Conservation (phyloP, 108 stramenopile species). For the Nitzschia putrida region DNA sequence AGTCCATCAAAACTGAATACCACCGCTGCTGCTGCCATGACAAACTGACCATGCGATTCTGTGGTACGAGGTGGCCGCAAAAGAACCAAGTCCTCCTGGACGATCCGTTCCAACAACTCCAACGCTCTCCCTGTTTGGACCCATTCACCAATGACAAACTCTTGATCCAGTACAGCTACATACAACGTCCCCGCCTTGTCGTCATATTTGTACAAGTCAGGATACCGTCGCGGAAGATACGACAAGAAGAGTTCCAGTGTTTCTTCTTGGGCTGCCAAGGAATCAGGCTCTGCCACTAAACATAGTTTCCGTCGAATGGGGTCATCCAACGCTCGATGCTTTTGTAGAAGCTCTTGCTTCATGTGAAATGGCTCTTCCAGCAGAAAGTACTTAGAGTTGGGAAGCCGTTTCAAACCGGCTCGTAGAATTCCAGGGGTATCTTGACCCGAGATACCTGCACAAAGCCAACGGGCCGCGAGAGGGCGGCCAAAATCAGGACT, state of each 20-base stretch:
- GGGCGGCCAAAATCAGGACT: conserved; percentile 6
- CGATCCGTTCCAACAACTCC: conserved; percentile 9
- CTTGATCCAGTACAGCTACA: not conserved
- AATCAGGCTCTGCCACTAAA: conserved; percentile 1
- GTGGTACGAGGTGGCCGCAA: not conserved
- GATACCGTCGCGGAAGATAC: conserved; percentile 18
- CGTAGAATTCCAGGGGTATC: conserved; percentile 15
- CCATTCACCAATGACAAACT: conserved; percentile 1
- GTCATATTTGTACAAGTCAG: conserved; percentile 13
- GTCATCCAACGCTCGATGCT: not conserved
- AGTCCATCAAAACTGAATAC: conserved; percentile 13
- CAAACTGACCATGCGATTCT: not conserved
- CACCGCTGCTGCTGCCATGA: conserved; percentile 20
- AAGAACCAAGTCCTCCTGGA: conserved; percentile 16
- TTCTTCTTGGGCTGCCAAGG: conserved; percentile 4
- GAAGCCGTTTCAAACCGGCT: conserved; percentile 4
- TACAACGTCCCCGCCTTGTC: not conserved
- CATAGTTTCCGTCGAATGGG: not conserved
- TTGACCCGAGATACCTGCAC: conserved; percentile 17
- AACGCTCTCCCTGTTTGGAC: not conserved
- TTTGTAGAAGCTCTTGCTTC: conserved; percentile 4
- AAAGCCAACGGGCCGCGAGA: conserved; percentile 16
- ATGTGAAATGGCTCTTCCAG: conserved; percentile 8
- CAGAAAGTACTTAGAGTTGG: conserved; percentile 9
- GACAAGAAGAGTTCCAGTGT: conserved; percentile 9